Conservation (phyloP, 768 basidiomycete genomes). For the Cyclocybe cylindracea region DNA sequence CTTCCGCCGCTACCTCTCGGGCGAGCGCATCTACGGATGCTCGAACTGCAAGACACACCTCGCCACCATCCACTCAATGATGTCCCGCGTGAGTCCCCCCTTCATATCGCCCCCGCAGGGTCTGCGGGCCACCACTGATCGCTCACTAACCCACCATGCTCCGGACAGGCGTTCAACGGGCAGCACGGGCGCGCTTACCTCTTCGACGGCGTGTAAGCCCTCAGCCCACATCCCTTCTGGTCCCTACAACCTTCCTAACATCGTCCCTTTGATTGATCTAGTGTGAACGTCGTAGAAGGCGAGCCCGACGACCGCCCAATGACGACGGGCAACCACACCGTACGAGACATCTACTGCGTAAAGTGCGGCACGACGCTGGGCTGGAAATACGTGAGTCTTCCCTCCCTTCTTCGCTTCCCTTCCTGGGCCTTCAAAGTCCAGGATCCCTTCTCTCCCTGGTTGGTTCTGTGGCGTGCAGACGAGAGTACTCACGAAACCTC, state of each 20-base stretch:
- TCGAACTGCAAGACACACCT: conserved; percentile 86
- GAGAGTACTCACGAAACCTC: no score
- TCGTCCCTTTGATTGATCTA: conserved; percentile 28
- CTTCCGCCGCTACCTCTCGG: conserved; percentile 83
- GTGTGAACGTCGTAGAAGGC: conserved; percentile 91
- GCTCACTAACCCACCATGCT: conserved; percentile 8
- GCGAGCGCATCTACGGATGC: conserved; percentile 88
- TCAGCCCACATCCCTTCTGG: not conserved
- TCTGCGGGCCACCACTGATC: conserved; percentile 5
- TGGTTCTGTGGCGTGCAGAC: no score
- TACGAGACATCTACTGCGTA: conserved; percentile 92
- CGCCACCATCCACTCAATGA: conserved; percentile 88
- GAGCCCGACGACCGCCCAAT: conserved; percentile 90
- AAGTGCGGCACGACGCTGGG: conserved; percentile 87
- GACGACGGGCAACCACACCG: conserved; percentile 96
- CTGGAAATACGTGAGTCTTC: conserved; percentile 92
- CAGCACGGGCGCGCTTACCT: conserved; percentile 96
- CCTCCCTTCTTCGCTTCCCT: not conserved
- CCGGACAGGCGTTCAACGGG: conserved; percentile 86
- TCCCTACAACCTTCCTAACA: conserved; percentile 13
- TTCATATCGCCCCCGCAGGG: conserved; percentile 7
- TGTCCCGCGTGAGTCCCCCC: conserved; percentile 69
- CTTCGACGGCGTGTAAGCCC: conserved; percentile 87
- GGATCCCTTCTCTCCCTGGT: conserved; percentile 1
- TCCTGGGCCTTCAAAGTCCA: conserved; percentile 2